Conservation (phyloP, 352 stramenopile genomes). For the Phytophthora nicotianae region DNA sequence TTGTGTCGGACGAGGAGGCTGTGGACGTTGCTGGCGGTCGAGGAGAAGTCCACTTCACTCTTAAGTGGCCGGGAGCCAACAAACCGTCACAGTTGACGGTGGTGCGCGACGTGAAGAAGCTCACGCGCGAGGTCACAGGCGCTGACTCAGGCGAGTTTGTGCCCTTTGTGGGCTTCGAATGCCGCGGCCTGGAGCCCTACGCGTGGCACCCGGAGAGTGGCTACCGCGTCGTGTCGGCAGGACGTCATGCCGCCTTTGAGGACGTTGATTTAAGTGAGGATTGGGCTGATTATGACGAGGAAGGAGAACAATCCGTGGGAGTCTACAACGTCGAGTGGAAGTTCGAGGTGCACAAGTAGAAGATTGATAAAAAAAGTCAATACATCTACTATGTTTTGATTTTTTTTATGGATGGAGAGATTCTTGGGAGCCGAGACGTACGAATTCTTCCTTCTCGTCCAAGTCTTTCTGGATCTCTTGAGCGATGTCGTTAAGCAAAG, state of each 20-base stretch:
- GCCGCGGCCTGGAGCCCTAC: slow-evolving; percentile 79
- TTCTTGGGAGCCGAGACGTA: slow-evolving; percentile 37
- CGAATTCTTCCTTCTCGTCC: slow-evolving; percentile 78
- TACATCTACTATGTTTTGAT: background rate
- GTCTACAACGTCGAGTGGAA: slow-evolving; percentile 84
- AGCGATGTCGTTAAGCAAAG: slow-evolving; percentile 77
- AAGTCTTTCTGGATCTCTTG: slow-evolving; percentile 81
- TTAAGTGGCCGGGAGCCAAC: slow-evolving; percentile 87
- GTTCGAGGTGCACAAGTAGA: slow-evolving; percentile 81
- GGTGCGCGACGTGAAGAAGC: slow-evolving; percentile 87
- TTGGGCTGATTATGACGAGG: slow-evolving; percentile 88
- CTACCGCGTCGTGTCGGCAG: slow-evolving; percentile 71
- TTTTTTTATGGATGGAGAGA: slow-evolving; percentile 17
- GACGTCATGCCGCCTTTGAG: slow-evolving; percentile 68
- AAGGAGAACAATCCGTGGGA: slow-evolving; percentile 77
- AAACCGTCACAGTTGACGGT: slow-evolving; percentile 85
- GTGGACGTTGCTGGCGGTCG: slow-evolving; percentile 77
- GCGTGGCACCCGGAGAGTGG: slow-evolving; percentile 83
- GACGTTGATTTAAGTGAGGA: slow-evolving; percentile 85
- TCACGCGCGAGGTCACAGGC: slow-evolving; percentile 61
- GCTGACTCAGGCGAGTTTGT: slow-evolving; percentile 77
- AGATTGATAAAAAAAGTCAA: slow-evolving; percentile 1
- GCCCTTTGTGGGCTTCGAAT: slow-evolving; percentile 88
- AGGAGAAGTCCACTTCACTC: slow-evolving; percentile 78
- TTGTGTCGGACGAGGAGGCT: slow-evolving; percentile 82